Base-by-base conservation (phyloP, 805 yeast genomes). In the Metschnikowia drakensbergensis region DNA sequence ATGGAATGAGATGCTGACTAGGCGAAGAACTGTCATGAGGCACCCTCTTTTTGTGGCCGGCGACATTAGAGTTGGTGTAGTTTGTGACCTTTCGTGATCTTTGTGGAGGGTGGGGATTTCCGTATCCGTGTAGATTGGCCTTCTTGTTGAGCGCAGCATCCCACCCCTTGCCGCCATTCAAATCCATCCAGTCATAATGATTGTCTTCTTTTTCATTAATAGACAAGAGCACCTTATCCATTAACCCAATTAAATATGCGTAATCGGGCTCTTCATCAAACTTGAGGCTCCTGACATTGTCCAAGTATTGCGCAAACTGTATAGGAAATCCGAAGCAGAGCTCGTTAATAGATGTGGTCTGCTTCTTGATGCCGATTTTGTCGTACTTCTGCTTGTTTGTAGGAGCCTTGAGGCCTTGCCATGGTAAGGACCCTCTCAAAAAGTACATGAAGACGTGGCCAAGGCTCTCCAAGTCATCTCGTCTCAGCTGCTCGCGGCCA, bases 331-430 rank as follows among this genome's bases (percentile, higher is more conserved):
- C 96, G 55, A 83, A 84, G 59, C 97, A 87, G 51, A 94, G 75
- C 57, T 89, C 97, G 58, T 79, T 80, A 52, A 91, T 86, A 42
- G 87, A 84, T 1, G 99, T 92, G 2, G 89, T 78, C 70, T 91
- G 89, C 67, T 94, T 94, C 74, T 90, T 92, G 65, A 91, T 95
- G 51, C 99, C 98, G 66, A 94, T 94, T 66, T 90, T 91, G 67
- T 94, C 98, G 69, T 94, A 94, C 71, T 94, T 94, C 61, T 89
- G 97, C 71, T 94, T 92, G 75, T 94, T 94, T 36, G 96, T 91
- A 56, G 97, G 97, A 5, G 99, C 99, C 68, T 94, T 92, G 58
- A 94, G 77, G 26, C 99, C 99, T 74, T 94, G 99, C 99, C 99
- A 94, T 53, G 99, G 99, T 62, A 94, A 75, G 50, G 88, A 88